Conservation (phyloP, 1,284 basidiomycete species). For the Naganishia cerealis region DNA sequence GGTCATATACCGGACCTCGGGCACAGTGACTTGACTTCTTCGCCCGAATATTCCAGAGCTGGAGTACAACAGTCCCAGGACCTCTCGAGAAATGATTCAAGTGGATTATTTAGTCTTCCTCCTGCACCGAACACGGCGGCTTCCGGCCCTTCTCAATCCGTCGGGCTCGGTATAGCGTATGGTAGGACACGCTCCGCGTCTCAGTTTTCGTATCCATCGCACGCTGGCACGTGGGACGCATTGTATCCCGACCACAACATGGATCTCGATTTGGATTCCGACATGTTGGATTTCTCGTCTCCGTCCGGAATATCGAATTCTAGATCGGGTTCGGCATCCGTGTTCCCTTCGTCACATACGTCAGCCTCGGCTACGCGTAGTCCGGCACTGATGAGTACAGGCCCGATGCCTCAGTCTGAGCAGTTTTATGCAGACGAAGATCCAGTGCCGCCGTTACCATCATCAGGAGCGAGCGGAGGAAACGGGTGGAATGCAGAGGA, state of each 20-base stretch:
- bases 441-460: neutral
- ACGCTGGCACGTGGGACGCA: conserved; percentile 8
- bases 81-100: neutral
- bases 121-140: neutral
- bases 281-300: conserved; percentile 26
- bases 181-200: neutral
- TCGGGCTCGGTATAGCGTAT: conserved; percentile 7
- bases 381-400: conserved; percentile 29
- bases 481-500: conserved; percentile 15
- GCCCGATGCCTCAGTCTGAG: conserved; percentile 26
- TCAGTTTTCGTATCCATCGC: conserved; percentile 16
- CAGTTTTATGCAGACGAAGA: conserved; percentile 11
- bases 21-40: neutral
- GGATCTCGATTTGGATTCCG: conserved; percentile 22
- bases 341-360: conserved; percentile 11
- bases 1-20: neutral
- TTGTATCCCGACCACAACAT: conserved; percentile 5
- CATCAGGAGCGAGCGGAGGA: neutral
- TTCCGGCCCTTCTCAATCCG: neutral
- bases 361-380: conserved; percentile 7
- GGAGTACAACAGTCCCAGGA: neutral
- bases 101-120: conserved; percentile 19
- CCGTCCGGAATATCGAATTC: conserved; percentile 9
- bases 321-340: conserved; percentile 5
- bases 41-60: neutral